A percentile compares a stretch with the other conserved stretches of the same genome.
Conservation (phyloP, 2,329 filamentous ascomycete species). For the Sphaerostilbella broomeana region DNA sequence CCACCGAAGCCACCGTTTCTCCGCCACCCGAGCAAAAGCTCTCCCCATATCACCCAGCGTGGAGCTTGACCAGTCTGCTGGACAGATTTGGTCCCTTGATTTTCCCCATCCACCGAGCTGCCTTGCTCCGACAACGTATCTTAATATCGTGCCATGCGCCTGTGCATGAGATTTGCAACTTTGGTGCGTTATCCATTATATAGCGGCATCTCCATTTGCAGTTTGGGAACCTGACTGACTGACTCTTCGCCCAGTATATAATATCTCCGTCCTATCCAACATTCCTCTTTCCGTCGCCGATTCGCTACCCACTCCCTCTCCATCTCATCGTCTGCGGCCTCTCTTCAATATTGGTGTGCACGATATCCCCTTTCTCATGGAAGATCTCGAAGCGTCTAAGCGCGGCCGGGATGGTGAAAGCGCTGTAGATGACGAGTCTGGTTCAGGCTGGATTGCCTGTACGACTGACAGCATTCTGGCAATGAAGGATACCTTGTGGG, state of each 20-base stretch:
- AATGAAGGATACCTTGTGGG: constrained; percentile 81
- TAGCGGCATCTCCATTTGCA: constrained; percentile 15
- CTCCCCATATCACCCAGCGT: constrained; percentile 75
- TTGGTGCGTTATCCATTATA: constrained; percentile 57
- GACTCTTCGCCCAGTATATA: constrained; percentile 62
- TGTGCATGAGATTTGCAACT: constrained; percentile 79
- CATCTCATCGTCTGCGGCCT: constrained; percentile 63
- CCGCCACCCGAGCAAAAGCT: constrained; percentile 58
- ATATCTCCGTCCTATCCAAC: constrained; percentile 86
- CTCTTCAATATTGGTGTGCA: constrained; percentile 93
- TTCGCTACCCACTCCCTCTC: constrained; percentile 55
- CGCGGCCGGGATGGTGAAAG: constrained; percentile 30
- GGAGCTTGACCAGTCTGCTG: constrained; percentile 70
- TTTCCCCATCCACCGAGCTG: constrained; percentile 84
- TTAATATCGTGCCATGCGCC: constrained; percentile 81
- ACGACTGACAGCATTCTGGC: constrained; percentile 91
- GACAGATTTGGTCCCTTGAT: constrained; percentile 84
- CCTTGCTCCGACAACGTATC: constrained; percentile 79
- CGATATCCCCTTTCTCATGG: constrained; percentile 74
- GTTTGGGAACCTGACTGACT: too few species aligned
- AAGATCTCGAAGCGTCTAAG: constrained; percentile 47
- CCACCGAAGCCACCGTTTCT: constrained; percentile 54
- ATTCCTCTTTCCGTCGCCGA: constrained; percentile 70
- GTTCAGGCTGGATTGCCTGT: constrained; percentile 81
- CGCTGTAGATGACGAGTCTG: constrained; percentile 39